Evolutionary conservation across 352 stramenopile species (phyloP), one percentile per base, ranked within the genome.

Genomic region (Globisporangium splendens): DNA sequence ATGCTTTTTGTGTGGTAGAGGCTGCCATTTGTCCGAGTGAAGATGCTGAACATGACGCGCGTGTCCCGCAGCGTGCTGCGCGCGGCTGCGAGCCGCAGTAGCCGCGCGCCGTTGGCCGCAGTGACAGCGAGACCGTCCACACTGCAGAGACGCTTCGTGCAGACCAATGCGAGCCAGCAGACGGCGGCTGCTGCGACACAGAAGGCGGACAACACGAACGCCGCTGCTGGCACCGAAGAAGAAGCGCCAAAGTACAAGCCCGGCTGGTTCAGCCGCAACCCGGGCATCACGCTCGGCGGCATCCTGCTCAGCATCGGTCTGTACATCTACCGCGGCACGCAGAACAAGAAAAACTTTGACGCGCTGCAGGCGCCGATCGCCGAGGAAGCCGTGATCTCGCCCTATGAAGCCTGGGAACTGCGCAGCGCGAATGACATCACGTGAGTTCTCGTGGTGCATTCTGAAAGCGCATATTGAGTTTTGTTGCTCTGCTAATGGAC

Each of bases 221-320:
- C 44, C 17, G n/a, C 11, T 21, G 59, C 24, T 28, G 33, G 41
- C 10, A 39, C 39, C 8, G 64, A 66, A 4, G 76, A 82, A 20
- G 74, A 91, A 55, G 54, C 68, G 48, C 77, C 82, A 44, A 89
- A 93, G 63, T 91, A 89, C 70, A 89, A 90, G 60, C 84, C 84
- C 41, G 85, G 85, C 24, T 91, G 79, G 68, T 94, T 94, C 71
- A 94, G 85, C 51, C 85, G 85, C 66, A 89, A 94, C 54, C 85
- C 85, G 1, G 85, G 82, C n/a, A 62, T 91, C 52, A 86, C 83
- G 46, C 66, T 94, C 39, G 79, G 81, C 50, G 79, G 73, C 33
- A 86, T 92, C 24, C 48, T 92, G 49, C 47, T 91, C 11, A 70
- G 68, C 18, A 94, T 92, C 50, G 72, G 63, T 8, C 60, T 79